A percentile compares a stretch with the other conserved stretches of the same genome.
These are phyloP conservation scores for Pseudotsuga menziesii DNA, from an alignment of 75 land plant genomes.

Conservation along the genomic window DNA sequence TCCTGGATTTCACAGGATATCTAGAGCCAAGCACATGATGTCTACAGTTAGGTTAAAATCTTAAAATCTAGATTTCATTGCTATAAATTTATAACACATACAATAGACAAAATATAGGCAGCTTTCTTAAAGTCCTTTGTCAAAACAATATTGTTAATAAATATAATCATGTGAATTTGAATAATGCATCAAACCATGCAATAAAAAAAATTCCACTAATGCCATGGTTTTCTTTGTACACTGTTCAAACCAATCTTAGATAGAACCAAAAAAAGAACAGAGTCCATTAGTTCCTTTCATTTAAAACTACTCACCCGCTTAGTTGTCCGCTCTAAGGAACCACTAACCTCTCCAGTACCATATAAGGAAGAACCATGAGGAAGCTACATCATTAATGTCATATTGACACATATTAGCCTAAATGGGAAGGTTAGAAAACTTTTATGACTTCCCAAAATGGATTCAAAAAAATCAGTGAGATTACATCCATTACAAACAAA, in stretches of 20 bases:
- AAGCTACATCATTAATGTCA: constrained; percentile 38
- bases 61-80: too few species aligned
- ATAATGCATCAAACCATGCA: background rate
- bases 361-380: constrained; percentile 77
- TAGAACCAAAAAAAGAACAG: background rate
- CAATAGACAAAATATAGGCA: background rate
- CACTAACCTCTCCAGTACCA: constrained; percentile 97
- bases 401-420: background rate
- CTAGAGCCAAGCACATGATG: too few species aligned
- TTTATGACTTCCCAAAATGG: background rate
- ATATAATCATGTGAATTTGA: background rate
- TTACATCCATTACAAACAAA: too few species aligned
- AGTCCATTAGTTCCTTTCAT: background rate
- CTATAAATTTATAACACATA: background rate
- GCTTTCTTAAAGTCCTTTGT: background rate
- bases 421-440: background rate
- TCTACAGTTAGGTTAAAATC: too few species aligned
- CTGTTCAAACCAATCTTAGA: background rate
- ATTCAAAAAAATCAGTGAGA: background rate
- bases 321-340: constrained; percentile 85
- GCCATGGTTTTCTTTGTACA: background rate
- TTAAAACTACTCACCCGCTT: constrained; percentile 50
- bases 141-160: too few species aligned
- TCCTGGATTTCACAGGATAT: too few species aligned
- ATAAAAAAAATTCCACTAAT: background rate